Evolutionary conservation across 2,329 filamentous ascomycete genomes (phyloP), one percentile per base, ranked within the genome.

Genomic region (Aspergillus tamarii): DNA sequence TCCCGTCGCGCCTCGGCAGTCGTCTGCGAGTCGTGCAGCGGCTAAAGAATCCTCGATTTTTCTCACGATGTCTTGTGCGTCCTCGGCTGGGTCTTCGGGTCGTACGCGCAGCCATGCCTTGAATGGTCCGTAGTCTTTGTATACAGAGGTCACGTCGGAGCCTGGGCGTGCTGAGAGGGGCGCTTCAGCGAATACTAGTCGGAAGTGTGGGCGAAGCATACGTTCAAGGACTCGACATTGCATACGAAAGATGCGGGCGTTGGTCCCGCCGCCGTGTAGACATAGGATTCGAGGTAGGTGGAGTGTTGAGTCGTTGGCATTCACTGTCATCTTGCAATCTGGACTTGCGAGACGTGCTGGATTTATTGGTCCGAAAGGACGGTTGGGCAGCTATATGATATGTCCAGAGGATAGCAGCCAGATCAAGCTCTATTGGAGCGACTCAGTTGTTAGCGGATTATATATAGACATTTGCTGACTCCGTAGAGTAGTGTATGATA

Each of bases 201-300:
- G 64, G 50, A 65, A 63, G 1, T 34, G 36, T 5, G 41, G 8
- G n/a, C 16, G 19, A 14, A 63, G 48, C 2, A 21, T 21, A 2
- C 36, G 28, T 30, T 41, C 21, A 8, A 65, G 46, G 9, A 46
- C 48, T 4, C 61, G 58, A 23, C 60, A 61, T 43, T 65, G 64
- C 5, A 34, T 26, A 11, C 53, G 48, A 61, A 63, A 48, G 23
- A 48, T 48, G 11, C 45, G 45, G 21, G 45, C 57, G 41, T 60
- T 60, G 9, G 60, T 60, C 16, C 61, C 64, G 21, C 64, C 64
- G 12, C 64, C 64, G 2, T 43, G 39, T 1, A 43, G 19, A 10
- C 39, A 43, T 7, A 43, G 39, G 7, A 43, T 43, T n/a, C 39
- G 39, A 1, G 45, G 45, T 12, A 48, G 45, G 23, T 48, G 45